Evolutionary conservation across 208 protist genomes (phyloP).

Genomic region (Acanthamoeba polyphaga): DNA sequence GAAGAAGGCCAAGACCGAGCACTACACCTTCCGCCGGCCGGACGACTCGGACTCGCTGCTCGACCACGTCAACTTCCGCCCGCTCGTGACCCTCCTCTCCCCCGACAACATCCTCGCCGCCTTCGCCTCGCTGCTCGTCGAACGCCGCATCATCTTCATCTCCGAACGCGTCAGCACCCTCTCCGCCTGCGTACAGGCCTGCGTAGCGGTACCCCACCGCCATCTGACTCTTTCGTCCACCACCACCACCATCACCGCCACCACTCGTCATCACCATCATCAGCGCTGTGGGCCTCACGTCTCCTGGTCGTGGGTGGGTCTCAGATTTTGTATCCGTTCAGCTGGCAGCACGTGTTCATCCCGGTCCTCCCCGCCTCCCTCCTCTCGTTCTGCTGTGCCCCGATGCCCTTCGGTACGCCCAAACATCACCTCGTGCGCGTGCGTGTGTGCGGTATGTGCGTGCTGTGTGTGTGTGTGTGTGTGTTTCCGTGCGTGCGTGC

Average conservation of each 20-base stretch:
- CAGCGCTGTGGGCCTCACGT: not conserved
- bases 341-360: constrained; percentile 74
- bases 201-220: not conserved
- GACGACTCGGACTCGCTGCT: constrained; percentile 71
- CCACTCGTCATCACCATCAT: too few relatives aligned
- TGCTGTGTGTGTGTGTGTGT: not conserved
- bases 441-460: not conserved
- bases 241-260: too few relatives aligned
- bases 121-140: constrained; percentile 73
- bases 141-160: constrained; percentile 77
- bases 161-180: constrained; percentile 63
- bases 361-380: constrained; percentile 55
- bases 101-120: constrained; percentile 64
- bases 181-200: constrained; percentile 66
- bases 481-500: not conserved
- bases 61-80: constrained; percentile 57
- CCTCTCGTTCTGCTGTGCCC: constrained; percentile 71
- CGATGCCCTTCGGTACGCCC: constrained; percentile 67
- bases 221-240: not conserved
- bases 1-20: constrained; percentile 70
- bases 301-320: not conserved
- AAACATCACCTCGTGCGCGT: not conserved
- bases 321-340: constrained; percentile 72
- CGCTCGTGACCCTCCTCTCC: constrained; percentile 41
- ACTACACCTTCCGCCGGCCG: constrained; percentile 57